Conservation (phyloP, 2,329 filamentous ascomycete genomes). For the Drechmeria coniospora region DNA sequence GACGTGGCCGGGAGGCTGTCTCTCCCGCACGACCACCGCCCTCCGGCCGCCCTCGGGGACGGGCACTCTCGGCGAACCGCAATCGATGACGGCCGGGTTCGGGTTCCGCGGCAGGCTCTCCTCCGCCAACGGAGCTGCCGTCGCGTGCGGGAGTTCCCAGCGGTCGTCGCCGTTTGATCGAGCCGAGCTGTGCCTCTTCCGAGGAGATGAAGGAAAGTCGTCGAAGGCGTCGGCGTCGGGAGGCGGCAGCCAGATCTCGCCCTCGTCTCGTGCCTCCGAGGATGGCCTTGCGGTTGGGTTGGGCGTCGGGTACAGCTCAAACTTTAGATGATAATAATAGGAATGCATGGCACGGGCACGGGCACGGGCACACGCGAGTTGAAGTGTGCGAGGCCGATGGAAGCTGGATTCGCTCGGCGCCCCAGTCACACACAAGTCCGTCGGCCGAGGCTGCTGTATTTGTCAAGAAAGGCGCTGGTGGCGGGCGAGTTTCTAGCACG, state of each 20-base stretch:
- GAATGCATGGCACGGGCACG: constrained; percentile 43
- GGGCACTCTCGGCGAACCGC: constrained; percentile 25
- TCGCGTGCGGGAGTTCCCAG: too few species aligned
- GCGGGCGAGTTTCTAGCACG: too few species aligned
- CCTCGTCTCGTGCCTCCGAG: constrained; percentile 4
- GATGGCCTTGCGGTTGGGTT: constrained; percentile 13
- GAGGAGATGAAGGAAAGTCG: constrained; percentile 35
- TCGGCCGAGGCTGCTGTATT: too few species aligned
- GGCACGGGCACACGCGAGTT: too few species aligned
- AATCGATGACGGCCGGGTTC: constrained; percentile 29
- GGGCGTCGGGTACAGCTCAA: constrained; percentile 44
- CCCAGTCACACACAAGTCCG: too few species aligned
- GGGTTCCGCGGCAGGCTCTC: constrained; percentile 3
- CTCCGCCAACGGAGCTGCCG: neutral
- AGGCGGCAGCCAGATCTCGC: constrained; percentile 34
- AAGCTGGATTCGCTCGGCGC: too few species aligned
- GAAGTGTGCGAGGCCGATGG: too few species aligned
- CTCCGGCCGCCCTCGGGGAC: constrained; percentile 17
- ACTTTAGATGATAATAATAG: constrained; percentile 51
- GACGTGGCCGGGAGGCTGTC: constrained; percentile 27
- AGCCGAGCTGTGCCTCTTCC: constrained; percentile 5
- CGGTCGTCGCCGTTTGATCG: too few species aligned
- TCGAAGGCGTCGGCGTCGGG: constrained; percentile 36
- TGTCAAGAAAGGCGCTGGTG: too few species aligned
- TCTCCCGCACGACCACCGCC: constrained; percentile 22